These are phyloP conservation scores for Beverwykella pulmonaria DNA, from an alignment of 495 filamentous ascomycete species.

Conservation along the genomic window DNA sequence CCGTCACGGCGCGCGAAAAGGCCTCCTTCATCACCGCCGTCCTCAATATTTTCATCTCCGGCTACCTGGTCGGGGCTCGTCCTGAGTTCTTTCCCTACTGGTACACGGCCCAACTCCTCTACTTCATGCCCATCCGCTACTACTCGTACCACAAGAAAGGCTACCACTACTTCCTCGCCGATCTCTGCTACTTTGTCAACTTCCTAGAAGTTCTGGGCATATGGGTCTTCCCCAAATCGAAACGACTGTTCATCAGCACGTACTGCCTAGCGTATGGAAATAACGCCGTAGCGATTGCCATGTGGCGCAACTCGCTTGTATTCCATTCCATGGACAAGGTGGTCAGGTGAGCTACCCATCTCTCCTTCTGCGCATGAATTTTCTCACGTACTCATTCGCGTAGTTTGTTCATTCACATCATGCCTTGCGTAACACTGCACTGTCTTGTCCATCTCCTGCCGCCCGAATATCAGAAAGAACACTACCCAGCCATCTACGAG, in stretches of 20 bases:
- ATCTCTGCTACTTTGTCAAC: constrained; percentile 98
- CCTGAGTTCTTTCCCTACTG: constrained; percentile 88
- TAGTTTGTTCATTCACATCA: constrained; percentile 96
- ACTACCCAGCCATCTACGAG: constrained; percentile 85
- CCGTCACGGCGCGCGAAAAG: constrained; percentile 89
- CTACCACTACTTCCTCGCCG: constrained; percentile 96
- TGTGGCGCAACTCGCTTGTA: constrained; percentile 98
- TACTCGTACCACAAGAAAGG: constrained; percentile 87
- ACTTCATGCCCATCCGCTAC: constrained; percentile 95
- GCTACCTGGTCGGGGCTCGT: constrained; percentile 84
- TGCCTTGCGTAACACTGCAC: constrained; percentile 92
- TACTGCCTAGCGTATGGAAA: constrained; percentile 94
- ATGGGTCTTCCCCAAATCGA: constrained; percentile 89
- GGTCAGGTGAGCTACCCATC: constrained; percentile 62
- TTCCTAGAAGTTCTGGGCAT: constrained; percentile 77
- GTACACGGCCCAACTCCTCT: constrained; percentile 71
- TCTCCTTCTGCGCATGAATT: background rate
- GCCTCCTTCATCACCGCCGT: constrained; percentile 93
- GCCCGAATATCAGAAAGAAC: constrained; percentile 60
- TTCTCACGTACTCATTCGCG: constrained; percentile 4
- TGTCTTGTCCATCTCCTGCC: constrained; percentile 84
- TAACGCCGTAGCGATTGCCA: constrained; percentile 96
- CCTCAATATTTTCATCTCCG: constrained; percentile 94
- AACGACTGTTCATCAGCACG: constrained; percentile 87
- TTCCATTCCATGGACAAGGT: constrained; percentile 98